Evolutionary conservation across 2,329 filamentous ascomycete species (phyloP), one percentile per base, ranked within the genome.

Genomic region (Thelonectria discophora): DNA sequence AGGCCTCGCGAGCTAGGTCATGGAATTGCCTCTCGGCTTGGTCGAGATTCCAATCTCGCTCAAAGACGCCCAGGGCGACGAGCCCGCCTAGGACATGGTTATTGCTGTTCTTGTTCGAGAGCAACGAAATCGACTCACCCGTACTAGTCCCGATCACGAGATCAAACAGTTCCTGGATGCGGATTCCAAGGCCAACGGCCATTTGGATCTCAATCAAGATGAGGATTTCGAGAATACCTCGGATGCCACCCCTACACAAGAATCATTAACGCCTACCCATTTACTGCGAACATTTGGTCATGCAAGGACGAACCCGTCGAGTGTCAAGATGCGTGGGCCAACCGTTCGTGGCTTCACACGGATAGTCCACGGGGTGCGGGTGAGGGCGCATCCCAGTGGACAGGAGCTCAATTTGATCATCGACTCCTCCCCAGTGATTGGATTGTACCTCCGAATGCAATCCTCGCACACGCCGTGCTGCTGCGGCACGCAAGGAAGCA

Each of bases 71-170:
- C 6, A 65, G 17, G 1, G 62, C 62, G 0, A 65, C 50, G 11
- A 66, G 63, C 0, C 60, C 64, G 3, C 64, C 58, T 50, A 10
- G 5, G 17, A 18, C 17, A n/a, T 34, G 6, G 32, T 34, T 34
- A 34, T 3, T 11, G 12, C 9, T 34, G 32, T 34, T 34, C 32
- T 3, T 3, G 3, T 34, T 34, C 32, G 6, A 9, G 7, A n/a
- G 3, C 39, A n/a, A 17, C 39, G 17, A 6, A n/a, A 42, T 17
- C 12, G n/a, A 42, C 46, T 27, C 53, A 63, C 60, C 64, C 21
- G 64, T 66, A 12, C 64, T 65, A 11, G 64, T 65, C 3, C 63
- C 64, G 2, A 65, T n/a, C 0, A 65, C 63, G 0, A 66, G 53
- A 42, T 66, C 63, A 13, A 66, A 65, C 9, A 66, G 60, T 18